A percentile compares a stretch with the other conserved stretches of the same genome.
These are phyloP conservation scores for Chaetothyriales sp. DNA, from an alignment of 2,329 filamentous ascomycete genomes.

Conservation along the genomic window DNA sequence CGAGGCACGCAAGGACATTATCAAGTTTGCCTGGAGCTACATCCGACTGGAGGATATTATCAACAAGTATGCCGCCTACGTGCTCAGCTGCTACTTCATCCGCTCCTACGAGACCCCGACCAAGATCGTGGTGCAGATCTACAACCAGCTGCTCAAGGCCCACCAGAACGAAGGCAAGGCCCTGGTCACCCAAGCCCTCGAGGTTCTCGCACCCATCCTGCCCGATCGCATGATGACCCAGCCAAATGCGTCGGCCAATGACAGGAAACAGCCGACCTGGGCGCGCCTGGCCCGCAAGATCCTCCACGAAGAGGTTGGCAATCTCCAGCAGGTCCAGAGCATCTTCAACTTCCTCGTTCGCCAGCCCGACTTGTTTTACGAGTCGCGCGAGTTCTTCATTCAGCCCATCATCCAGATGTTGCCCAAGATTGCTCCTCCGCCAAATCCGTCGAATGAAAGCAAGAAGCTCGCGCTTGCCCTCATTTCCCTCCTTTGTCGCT, in stretches of 20 bases:
- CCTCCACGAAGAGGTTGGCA: constrained; percentile 83
- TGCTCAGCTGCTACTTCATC: constrained; percentile 95
- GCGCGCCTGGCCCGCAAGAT: constrained; percentile 81
- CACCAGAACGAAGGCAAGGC: constrained; percentile 91
- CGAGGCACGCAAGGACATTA: constrained; percentile 91
- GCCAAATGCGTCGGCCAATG: constrained; percentile 43
- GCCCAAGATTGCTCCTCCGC: constrained; percentile 70
- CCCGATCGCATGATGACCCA: constrained; percentile 62
- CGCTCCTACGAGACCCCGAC: constrained; percentile 89
- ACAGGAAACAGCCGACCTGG: constrained; percentile 69
- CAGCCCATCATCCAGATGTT: constrained; percentile 78
- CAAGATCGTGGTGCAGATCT: constrained; percentile 93
- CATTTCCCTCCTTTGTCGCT: constrained; percentile 80
- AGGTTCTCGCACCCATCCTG: constrained; percentile 86
- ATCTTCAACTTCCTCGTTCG: constrained; percentile 95
- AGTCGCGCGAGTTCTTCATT: constrained; percentile 82
- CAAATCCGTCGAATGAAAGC: constrained; percentile 76
- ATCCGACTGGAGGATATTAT: constrained; percentile 97
- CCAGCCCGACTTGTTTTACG: constrained; percentile 87
- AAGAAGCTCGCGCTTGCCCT: constrained; percentile 84
- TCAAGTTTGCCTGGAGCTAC: constrained; percentile 98
- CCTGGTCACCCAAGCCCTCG: constrained; percentile 83
- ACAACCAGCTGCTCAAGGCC: constrained; percentile 76
- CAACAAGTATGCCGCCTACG: constrained; percentile 97
- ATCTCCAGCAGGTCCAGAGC: constrained; percentile 87